Evolutionary conservation across 164 flowering plant species (phyloP).

Genomic region (grape (Vitis vinifera)): DNA sequence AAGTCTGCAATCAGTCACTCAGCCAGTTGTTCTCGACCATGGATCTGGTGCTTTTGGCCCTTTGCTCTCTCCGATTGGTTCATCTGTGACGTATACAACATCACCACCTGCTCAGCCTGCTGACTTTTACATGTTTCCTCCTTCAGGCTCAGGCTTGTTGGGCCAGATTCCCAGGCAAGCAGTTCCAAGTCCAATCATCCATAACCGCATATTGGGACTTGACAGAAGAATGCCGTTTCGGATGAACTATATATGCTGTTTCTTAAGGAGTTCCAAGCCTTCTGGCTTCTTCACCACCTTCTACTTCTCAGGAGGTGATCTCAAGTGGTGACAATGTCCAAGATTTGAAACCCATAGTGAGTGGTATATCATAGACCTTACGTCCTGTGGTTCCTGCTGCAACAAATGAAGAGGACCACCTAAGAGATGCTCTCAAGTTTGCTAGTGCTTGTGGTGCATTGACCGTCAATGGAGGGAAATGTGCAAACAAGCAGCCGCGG

Average conservation of each 20-base stretch:
- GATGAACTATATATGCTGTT: constrained; percentile 19
- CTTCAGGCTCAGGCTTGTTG: neutral
- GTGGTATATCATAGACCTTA: constrained; percentile 46
- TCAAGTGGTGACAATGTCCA: constrained; percentile 49
- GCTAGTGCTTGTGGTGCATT: constrained; percentile 92
- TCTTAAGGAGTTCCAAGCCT: constrained; percentile 58
- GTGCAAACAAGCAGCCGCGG: constrained; percentile 6
- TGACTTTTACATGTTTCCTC: neutral
- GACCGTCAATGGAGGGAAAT: constrained; percentile 84
- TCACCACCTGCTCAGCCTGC: neutral
- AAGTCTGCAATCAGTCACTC: neutral
- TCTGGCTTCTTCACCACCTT: constrained; percentile 69
- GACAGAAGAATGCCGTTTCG: too few relatives aligned
- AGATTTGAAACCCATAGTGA: constrained; percentile 72
- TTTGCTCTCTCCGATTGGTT: neutral
- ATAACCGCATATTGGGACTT: too few relatives aligned
- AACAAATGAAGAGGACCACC: constrained; percentile 67
- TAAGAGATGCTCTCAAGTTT: constrained; percentile 78
- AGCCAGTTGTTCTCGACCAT: neutral
- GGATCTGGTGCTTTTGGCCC: neutral
- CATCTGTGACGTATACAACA: neutral
- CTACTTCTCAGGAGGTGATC: constrained; percentile 69
- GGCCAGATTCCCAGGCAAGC: neutral
- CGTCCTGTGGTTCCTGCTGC: constrained; percentile 68
- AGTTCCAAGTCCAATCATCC: too few relatives aligned